A percentile compares a stretch with the other conserved stretches of the same genome.
Evolutionary conservation across 1,139 yeast species (phyloP).

Genomic region (Yamadazyma sp.): DNA sequence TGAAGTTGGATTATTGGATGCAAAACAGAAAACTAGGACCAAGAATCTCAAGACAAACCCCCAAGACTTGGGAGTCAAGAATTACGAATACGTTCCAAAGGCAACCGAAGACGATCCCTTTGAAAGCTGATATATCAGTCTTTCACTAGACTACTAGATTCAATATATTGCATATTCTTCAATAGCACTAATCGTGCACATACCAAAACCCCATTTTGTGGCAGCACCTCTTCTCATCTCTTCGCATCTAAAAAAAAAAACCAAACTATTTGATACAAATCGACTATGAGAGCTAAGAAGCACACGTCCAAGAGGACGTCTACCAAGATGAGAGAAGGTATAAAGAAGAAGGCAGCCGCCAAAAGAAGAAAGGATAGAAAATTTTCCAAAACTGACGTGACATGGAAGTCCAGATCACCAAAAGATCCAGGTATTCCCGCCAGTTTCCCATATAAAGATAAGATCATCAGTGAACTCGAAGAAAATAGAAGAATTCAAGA

Average conservation of each 20-base stretch:
- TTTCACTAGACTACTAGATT: no score
- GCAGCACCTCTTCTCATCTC: conserved; percentile 4
- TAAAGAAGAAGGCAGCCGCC: conserved; percentile 92
- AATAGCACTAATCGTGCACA: not conserved
- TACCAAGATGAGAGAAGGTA: conserved; percentile 94
- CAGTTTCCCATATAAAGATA: conserved; percentile 89
- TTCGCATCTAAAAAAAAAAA: conserved; percentile 4
- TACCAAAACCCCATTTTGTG: not conserved
- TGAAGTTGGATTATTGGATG: not conserved
- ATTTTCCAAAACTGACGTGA: conserved; percentile 78
- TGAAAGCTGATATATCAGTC: not conserved
- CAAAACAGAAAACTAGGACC: conserved; percentile 1
- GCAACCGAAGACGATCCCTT: not conserved
- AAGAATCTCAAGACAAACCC: conserved; percentile 6
- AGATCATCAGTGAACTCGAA: conserved; percentile 79
- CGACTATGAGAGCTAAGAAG: conserved; percentile 51
- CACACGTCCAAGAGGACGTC: conserved; percentile 83
- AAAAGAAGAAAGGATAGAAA: conserved; percentile 85
- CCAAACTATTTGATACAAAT: not conserved
- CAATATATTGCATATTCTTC: not conserved
- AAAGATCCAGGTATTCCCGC: conserved; percentile 96
- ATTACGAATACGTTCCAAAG: conserved; percentile 2
- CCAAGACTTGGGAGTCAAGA: conserved; percentile 9
- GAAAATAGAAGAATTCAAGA: conserved; percentile 59
- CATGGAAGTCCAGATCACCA: conserved; percentile 83